These are phyloP conservation scores for Tylopilus balloui DNA, from an alignment of 768 basidiomycete genomes.

Conservation along the genomic window DNA sequence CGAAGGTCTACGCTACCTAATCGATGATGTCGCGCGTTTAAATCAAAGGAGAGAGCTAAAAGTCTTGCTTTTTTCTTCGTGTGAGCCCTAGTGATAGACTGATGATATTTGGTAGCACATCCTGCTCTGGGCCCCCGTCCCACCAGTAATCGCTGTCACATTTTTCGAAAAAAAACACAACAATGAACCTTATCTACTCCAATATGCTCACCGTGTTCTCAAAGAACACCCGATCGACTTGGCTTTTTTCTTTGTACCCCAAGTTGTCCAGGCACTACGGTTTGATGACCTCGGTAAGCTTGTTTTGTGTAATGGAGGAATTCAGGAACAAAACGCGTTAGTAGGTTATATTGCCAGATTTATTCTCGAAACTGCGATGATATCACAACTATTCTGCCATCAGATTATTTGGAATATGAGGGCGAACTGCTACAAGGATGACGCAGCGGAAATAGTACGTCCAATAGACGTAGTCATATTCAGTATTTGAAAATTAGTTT, in stretches of 20 bases:
- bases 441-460: conserved; percentile 75
- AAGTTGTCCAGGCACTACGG: conserved; percentile 94
- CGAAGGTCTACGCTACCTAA: conserved; percentile 75
- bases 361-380: conserved; percentile 95
- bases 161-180: conserved; percentile 84
- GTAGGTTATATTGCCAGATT: conserved; percentile 91
- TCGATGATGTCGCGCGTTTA: conserved; percentile 66
- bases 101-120: conserved; percentile 56
- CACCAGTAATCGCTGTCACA: conserved; percentile 75
- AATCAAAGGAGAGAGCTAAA: conserved; percentile 65
- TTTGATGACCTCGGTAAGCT: conserved; percentile 78
- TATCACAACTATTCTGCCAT: conserved; percentile 96
- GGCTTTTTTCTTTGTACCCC: conserved; percentile 98
- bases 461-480: not conserved
- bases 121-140: conserved; percentile 82
- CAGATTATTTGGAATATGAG: conserved; percentile 99
- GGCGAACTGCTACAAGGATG: conserved; percentile 94
- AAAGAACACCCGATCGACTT: conserved; percentile 92
- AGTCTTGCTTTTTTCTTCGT: conserved; percentile 39
- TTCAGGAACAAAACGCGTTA: not conserved
- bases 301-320: not conserved
- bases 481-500: not conserved
- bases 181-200: conserved; percentile 79
- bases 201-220: conserved; percentile 94
- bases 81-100: not conserved